Evolutionary conservation across 805 yeast species (phyloP), one percentile per base, ranked within the genome.

Genomic region (Hemisphaericaspora nanyangensis): DNA sequence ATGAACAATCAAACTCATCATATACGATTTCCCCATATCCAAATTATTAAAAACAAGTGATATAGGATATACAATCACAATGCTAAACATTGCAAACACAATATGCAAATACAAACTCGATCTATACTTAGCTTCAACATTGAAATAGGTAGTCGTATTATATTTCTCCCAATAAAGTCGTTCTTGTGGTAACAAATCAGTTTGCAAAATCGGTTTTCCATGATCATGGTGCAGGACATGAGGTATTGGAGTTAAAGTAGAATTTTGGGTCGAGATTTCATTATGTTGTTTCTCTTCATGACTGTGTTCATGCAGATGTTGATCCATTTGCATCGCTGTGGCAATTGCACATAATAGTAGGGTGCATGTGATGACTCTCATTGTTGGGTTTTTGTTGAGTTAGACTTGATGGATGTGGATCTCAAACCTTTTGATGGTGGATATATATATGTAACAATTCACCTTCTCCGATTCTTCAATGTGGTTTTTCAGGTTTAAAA

Each of bases 121-220:
- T 40, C 77, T 73, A 47, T 72, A 71, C 3, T 78, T 71, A 2
- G 73, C 49, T 0, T 70, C 72, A 10, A 76, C 54, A 6, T 76
- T 79, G 62, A 86, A 79, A 57, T 73, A 89, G 3, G 87, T 80
- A 1, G 91, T 82, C 11, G 95, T 79, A 53, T 85, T 79, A 61
- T 89, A 90, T 18, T 61, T 56, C 35, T 79, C 80, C 97, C 97
- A 90, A 60, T 74, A 90, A 19, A 71, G 56, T 39, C 79, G 65
- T 58, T 89, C 96, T 32, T 79, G 84, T 0, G 90, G 82, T 13
- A 80, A 71, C 35, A 90, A 70, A 15, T 76, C 53, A 2, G 85
- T 82, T 19, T 79, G 65, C 33, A 89, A 67, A 31, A 90, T 85
- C 1, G 95, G 90, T 47, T 76, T 52, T 0, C 95, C 95, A 53